Evolutionary conservation across 345 rosid species (phyloP).

Genomic region (Euclidium syriacum): DNA sequence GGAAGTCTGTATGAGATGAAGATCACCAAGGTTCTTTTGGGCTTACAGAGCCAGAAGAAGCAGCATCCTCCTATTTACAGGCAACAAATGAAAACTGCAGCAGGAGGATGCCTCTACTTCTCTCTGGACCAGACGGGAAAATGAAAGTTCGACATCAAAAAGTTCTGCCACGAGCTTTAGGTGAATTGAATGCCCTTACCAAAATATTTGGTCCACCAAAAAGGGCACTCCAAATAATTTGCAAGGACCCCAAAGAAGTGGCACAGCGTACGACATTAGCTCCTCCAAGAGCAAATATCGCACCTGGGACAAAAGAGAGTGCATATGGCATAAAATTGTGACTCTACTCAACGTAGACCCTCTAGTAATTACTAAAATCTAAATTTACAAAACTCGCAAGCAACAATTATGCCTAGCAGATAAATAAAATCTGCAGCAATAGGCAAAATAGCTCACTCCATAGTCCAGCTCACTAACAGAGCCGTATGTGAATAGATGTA

Average conservation of each 20-base stretch:
- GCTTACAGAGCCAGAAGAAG: slow-evolving; percentile 63
- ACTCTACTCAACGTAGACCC: slow-evolving; percentile 39
- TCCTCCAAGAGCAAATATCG: slow-evolving; percentile 83
- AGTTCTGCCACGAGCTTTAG: slow-evolving; percentile 68
- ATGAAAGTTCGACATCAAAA: slow-evolving; percentile 55
- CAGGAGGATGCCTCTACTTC: slow-evolving; percentile 69
- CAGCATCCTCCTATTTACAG: slow-evolving; percentile 65
- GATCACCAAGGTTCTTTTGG: slow-evolving; percentile 36
- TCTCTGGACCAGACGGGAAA: slow-evolving; percentile 34
- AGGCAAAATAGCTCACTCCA: neutral
- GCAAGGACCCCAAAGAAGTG: slow-evolving; percentile 66
- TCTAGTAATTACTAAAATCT: neutral
- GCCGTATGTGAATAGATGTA: neutral
- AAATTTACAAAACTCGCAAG: neutral
- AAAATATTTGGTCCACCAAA: slow-evolving; percentile 55
- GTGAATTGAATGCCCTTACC: slow-evolving; percentile 64
- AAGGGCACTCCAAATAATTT: slow-evolving; percentile 69
- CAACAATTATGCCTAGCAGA: neutral
- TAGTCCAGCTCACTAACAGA: neutral
- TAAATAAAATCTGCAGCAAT: neutral
- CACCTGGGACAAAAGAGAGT: slow-evolving; percentile 79
- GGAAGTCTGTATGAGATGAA: slow-evolving; percentile 38
- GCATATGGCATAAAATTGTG: slow-evolving; percentile 49
- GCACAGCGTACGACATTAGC: slow-evolving; percentile 99
- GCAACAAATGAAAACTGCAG: slow-evolving; percentile 58